Evolutionary conservation across 331 rosid genomes (phyloP).

Genomic region (Pyracantha coccinea): DNA sequence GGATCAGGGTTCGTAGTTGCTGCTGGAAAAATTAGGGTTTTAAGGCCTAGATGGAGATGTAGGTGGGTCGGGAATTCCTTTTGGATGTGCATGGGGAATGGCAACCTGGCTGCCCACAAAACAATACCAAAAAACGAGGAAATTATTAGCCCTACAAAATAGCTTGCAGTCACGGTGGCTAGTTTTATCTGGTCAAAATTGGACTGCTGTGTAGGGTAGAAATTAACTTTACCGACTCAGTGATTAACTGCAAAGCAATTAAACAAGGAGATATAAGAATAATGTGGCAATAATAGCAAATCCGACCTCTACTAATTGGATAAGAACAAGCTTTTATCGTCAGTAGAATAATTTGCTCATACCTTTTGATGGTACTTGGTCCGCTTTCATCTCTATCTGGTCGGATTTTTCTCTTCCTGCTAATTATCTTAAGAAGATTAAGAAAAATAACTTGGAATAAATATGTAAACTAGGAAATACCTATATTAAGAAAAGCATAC

Average conservation of each 20-base stretch:
- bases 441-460: not conserved
- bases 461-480: not conserved
- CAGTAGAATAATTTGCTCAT: not conserved
- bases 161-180: not conserved
- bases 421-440: not conserved
- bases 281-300: not conserved
- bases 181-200: too few relatives aligned
- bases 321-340: not conserved
- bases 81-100: not conserved
- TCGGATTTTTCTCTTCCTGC: not conserved
- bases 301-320: not conserved
- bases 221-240: not conserved
- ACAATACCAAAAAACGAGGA: conserved; percentile 11
- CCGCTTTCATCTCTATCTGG: not conserved
- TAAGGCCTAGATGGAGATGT: conserved; percentile 29
- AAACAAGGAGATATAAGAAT: not conserved
- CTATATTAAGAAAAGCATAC: not conserved
- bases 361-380: not conserved
- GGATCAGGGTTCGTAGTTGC: not conserved
- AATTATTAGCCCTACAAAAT: conserved; percentile 12
- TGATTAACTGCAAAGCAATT: conserved; percentile 8
- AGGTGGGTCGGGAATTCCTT: not conserved
- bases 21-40: conserved; percentile 32
- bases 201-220: not conserved
- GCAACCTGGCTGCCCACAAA: conserved; percentile 12